A percentile compares a stretch with the other conserved stretches of the same genome.
phyloP scores from a whole-genome alignment of 305 asterid species.

The Solanum hybrid region DNA sequence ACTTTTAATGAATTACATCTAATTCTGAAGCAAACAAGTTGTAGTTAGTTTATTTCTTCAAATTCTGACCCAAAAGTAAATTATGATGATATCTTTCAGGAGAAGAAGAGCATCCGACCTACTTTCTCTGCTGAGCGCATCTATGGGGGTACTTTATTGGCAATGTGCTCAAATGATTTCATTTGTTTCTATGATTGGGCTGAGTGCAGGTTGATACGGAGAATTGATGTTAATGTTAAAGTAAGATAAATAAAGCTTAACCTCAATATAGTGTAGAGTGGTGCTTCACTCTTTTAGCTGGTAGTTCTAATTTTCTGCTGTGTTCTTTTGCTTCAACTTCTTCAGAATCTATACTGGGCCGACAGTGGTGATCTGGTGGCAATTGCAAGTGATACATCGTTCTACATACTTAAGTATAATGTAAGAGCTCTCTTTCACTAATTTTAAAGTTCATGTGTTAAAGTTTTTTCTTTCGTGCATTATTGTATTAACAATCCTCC shows the following conservation, averaged over 20 bases:
- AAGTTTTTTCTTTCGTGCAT: not conserved
- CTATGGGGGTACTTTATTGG: conserved; percentile 78
- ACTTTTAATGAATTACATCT: not conserved
- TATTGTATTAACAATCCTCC: conserved; percentile 2
- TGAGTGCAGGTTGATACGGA: conserved; percentile 85
- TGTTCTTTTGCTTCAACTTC: conserved; percentile 1
- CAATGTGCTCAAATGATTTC: conserved; percentile 95
- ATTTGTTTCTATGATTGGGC: conserved; percentile 95
- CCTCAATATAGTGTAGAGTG: not conserved
- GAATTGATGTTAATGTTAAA: conserved; percentile 93
- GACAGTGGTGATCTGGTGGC: conserved; percentile 98
- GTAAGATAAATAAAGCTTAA: conserved; percentile 28
- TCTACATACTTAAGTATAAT: conserved; percentile 43
- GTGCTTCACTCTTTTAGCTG: not conserved
- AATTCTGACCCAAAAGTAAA: not conserved
- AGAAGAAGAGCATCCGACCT: conserved; percentile 95
- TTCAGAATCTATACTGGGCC: conserved; percentile 98
- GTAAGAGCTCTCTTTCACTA: conserved; percentile 11
- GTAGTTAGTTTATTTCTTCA: not conserved
- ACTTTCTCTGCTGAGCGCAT: conserved; percentile 96
- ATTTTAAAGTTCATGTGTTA: not conserved
- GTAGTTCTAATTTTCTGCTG: not conserved
- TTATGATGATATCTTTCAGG: conserved; percentile 43
- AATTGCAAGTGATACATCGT: conserved; percentile 55
- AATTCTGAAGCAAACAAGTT: not conserved